These are phyloP conservation scores for Xylariaceae sp. DNA, from an alignment of 2,329 filamentous ascomycete species.

Conservation along the genomic window DNA sequence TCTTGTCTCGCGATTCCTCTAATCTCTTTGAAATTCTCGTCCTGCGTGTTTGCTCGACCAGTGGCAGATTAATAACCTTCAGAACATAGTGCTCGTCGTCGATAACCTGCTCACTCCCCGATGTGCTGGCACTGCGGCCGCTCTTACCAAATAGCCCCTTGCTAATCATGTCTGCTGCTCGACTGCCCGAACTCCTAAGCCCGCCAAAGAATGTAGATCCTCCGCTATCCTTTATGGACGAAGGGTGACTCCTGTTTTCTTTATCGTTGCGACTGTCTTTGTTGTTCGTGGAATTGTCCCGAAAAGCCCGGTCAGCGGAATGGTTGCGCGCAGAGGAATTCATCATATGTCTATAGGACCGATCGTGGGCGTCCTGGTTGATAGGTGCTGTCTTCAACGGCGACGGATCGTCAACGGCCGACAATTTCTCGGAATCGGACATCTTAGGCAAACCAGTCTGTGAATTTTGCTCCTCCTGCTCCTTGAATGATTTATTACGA, in stretches of 20 bases:
- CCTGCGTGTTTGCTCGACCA: slow-evolving; percentile 83
- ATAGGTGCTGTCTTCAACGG: slow-evolving; percentile 58
- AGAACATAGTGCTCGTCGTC: slow-evolving; percentile 81
- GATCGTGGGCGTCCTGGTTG: slow-evolving; percentile 51
- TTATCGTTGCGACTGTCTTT: slow-evolving; percentile 44
- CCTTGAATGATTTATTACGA: slow-evolving; percentile 49
- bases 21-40: slow-evolving; percentile 88
- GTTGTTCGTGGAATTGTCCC: slow-evolving; percentile 40
- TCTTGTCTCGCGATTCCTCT: slow-evolving; percentile 86
- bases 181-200: slow-evolving; percentile 65
- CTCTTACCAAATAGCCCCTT: slow-evolving; percentile 80
- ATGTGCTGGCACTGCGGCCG: slow-evolving; percentile 64
- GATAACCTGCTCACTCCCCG: slow-evolving; percentile 57
- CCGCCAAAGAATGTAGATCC: slow-evolving; percentile 65
- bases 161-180: slow-evolving; percentile 73
- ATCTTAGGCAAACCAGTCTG: slow-evolving; percentile 31
- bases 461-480: slow-evolving; percentile 36
- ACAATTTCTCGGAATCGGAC: slow-evolving; percentile 36
- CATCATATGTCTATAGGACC: slow-evolving; percentile 64
- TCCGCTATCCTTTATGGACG: slow-evolving; percentile 56
- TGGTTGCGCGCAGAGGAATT: slow-evolving; percentile 60
- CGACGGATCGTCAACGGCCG: slow-evolving; percentile 36
- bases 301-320: slow-evolving; percentile 61
- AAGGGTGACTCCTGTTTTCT: slow-evolving; percentile 45
- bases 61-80: slow-evolving; percentile 77